phyloP scores from a whole-genome alignment of 2,329 filamentous ascomycete genomes.

The Cladorrhinum sp. region DNA sequence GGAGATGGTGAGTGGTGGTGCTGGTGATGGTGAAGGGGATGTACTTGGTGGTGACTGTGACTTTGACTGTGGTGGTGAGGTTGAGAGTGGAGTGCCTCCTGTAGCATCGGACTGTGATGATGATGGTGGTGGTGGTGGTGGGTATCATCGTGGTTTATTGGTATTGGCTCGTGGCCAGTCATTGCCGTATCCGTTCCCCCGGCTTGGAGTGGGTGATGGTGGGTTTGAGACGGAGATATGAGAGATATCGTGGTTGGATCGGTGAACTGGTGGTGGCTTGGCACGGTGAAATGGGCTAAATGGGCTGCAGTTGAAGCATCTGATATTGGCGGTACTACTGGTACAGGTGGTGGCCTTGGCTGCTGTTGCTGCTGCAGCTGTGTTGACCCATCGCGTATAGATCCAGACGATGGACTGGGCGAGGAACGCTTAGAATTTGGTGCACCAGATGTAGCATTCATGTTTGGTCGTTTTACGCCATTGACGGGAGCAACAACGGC shows the following conservation, averaged over 20 bases:
- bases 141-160: constrained; percentile 6
- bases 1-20: constrained; percentile 20
- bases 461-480: constrained; percentile 26
- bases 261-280: constrained; percentile 41
- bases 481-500: constrained; percentile 8
- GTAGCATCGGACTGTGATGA: constrained; percentile 32
- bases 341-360: constrained; percentile 5
- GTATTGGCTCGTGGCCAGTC: constrained; percentile 27
- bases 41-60: constrained; percentile 33
- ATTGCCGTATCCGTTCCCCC: constrained; percentile 26
- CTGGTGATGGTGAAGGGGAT: too few species aligned
- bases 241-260: constrained; percentile 47
- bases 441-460: constrained; percentile 14
- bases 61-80: constrained; percentile 25
- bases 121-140: constrained; percentile 13
- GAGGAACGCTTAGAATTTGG: constrained; percentile 27
- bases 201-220: constrained; percentile 28
- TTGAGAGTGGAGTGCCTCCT: constrained; percentile 32
- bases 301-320: constrained; percentile 13
- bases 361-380: background rate
- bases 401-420: constrained; percentile 20
- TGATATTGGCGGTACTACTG: background rate
- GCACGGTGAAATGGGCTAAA: constrained; percentile 30
- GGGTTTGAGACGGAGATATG: constrained; percentile 44
- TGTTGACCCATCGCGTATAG: constrained; percentile 8